Evolutionary conservation across 345 rosid species (phyloP).

Genomic region (Salix caprea): DNA sequence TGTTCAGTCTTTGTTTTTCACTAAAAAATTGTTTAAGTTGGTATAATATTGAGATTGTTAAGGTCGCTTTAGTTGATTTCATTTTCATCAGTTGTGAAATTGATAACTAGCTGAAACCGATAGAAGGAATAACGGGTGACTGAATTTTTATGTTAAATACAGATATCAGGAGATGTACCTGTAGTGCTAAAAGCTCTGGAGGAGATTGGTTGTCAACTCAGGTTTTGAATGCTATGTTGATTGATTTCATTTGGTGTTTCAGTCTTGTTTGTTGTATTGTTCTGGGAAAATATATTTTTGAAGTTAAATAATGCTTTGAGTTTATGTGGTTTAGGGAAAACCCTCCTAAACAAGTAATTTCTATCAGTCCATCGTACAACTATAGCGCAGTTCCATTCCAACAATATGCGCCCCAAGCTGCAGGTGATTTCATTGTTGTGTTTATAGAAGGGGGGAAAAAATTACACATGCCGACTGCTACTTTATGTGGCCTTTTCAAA

Average conservation of each 20-base stretch:
- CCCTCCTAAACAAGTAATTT: constrained; percentile 61
- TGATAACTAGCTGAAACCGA: too few species aligned
- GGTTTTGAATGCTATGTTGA: constrained; percentile 19
- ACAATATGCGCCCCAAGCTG: constrained; percentile 39
- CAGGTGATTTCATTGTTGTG: constrained; percentile 41
- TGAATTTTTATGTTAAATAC: constrained; percentile 1
- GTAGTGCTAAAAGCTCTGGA: constrained; percentile 52
- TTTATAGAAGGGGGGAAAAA: not conserved
- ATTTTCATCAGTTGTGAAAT: not conserved
- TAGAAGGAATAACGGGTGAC: not conserved
- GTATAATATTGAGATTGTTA: too few species aligned
- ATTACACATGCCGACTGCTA: constrained; percentile 18
- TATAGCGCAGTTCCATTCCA: constrained; percentile 35
- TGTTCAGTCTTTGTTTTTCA: too few species aligned
- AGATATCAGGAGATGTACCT: constrained; percentile 61
- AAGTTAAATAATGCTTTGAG: not conserved
- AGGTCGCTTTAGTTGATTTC: not conserved
- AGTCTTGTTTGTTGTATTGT: not conserved
- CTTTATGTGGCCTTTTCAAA: constrained; percentile 30
- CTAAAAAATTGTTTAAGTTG: too few species aligned
- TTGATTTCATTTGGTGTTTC: not conserved
- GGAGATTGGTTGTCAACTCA: constrained; percentile 56
- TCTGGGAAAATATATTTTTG: not conserved
- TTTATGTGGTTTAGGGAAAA: constrained; percentile 38
- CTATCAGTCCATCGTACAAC: constrained; percentile 56